Evolutionary conservation across 805 yeast genomes (phyloP).

Genomic region (Kluyveromyces nonfermentans): DNA sequence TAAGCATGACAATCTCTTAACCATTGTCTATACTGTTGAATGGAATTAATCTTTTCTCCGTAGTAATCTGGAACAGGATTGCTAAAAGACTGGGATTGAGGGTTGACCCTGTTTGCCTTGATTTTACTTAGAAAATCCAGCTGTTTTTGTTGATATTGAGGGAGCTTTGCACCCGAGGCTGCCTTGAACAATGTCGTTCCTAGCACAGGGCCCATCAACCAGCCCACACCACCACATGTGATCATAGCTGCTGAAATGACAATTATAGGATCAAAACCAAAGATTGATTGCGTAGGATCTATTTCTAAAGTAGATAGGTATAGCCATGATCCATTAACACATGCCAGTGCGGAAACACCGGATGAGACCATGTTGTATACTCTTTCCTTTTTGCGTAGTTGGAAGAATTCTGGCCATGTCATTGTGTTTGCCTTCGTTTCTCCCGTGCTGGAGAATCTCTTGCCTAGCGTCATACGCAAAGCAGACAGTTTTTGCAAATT

Average conservation of each 20-base stretch:
- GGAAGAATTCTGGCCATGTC: slow-evolving; percentile 75
- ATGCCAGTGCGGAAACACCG: slow-evolving; percentile 52
- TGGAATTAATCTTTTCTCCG: slow-evolving; percentile 87
- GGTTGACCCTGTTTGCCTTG: slow-evolving; percentile 78
- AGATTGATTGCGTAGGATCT: slow-evolving; percentile 75
- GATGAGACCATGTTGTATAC: slow-evolving; percentile 61
- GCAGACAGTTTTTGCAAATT: background rate
- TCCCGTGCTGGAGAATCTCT: slow-evolving; percentile 1
- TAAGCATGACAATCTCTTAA: slow-evolving; percentile 89
- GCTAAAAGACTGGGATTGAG: slow-evolving; percentile 77
- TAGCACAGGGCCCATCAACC: slow-evolving; percentile 69
- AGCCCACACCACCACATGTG: slow-evolving; percentile 68
- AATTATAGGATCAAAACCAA: slow-evolving; percentile 85
- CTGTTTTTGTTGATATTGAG: slow-evolving; percentile 51
- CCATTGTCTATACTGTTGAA: slow-evolving; percentile 89
- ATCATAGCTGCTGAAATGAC: slow-evolving; percentile 68
- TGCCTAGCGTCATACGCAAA: background rate
- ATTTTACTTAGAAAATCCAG: slow-evolving; percentile 66
- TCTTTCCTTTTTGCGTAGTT: slow-evolving; percentile 67
- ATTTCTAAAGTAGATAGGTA: slow-evolving; percentile 73
- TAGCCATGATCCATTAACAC: slow-evolving; percentile 62
- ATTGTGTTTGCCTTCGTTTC: slow-evolving; percentile 17
- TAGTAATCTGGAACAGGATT: slow-evolving; percentile 99
- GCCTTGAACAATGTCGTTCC: slow-evolving; percentile 65
- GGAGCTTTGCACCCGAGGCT: slow-evolving; percentile 38